Conservation (phyloP, 345 rosid genomes). For the Zanthoxylum bungeanum region DNA sequence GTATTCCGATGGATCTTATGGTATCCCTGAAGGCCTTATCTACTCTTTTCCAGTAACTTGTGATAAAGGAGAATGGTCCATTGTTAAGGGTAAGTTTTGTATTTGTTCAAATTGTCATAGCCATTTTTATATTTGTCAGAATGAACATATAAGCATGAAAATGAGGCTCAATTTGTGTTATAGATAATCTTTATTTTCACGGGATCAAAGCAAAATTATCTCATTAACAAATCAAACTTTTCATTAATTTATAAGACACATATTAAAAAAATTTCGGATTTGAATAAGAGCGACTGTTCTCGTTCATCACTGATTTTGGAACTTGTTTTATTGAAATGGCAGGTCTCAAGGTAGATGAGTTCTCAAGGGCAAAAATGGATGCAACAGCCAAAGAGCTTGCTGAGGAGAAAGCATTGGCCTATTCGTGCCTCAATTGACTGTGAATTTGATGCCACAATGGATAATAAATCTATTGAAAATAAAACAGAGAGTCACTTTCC, state of each 20-base stretch:
- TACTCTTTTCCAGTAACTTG: slow-evolving; percentile 84
- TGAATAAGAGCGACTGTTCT: background rate
- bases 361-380: slow-evolving; percentile 77
- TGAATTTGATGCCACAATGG: background rate
- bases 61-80: slow-evolving; percentile 74
- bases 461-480: background rate
- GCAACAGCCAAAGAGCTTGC: slow-evolving; percentile 64
- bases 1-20: slow-evolving; percentile 85
- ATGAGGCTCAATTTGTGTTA: too few relatives aligned
- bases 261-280: too few relatives aligned
- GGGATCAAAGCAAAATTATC: too few relatives aligned
- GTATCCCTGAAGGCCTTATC: slow-evolving; percentile 61
- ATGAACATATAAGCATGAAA: background rate
- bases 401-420: slow-evolving; percentile 71
- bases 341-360: slow-evolving; percentile 65
- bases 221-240: too few relatives aligned
- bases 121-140: background rate
- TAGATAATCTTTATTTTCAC: too few relatives aligned
- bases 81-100: slow-evolving; percentile 46
- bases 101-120: background rate
- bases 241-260: too few relatives aligned
- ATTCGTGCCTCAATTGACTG: slow-evolving; percentile 46
- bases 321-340: slow-evolving; percentile 10
- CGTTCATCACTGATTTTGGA: background rate
- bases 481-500: background rate